Conservation (phyloP, 768 basidiomycete genomes). For the Tricholoma terreum region DNA sequence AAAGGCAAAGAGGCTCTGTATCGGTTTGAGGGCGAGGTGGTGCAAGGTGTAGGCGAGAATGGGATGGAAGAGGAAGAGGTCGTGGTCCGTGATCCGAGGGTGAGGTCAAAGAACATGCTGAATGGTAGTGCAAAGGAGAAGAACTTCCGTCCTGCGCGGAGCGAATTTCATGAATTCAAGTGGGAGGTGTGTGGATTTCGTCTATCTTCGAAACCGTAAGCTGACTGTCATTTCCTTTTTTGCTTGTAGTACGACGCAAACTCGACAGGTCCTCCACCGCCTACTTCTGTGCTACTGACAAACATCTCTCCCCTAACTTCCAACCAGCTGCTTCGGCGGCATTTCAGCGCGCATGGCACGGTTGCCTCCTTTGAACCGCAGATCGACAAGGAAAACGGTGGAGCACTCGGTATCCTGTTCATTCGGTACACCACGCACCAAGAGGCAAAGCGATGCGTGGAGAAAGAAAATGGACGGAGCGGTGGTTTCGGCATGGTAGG, state of each 20-base stretch:
- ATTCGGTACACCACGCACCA: slow-evolving; percentile 64
- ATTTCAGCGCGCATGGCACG: slow-evolving; percentile 61
- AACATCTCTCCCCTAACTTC: slow-evolving; percentile 73
- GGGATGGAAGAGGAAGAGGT: slow-evolving; percentile 33
- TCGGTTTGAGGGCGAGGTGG: slow-evolving; percentile 51
- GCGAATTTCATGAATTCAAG: slow-evolving; percentile 41
- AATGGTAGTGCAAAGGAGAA: slow-evolving; percentile 16
- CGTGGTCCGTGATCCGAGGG: slow-evolving; percentile 54
- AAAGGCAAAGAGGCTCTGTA: slow-evolving; percentile 15
- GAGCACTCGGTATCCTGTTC: slow-evolving; percentile 76
- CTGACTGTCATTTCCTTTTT: slow-evolving; percentile 7
- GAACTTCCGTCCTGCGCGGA: slow-evolving; percentile 18
- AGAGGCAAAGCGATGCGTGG: slow-evolving; percentile 66
- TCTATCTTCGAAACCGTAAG: slow-evolving; percentile 3
- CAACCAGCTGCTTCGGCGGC: slow-evolving; percentile 56
- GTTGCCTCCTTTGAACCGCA: slow-evolving; percentile 72
- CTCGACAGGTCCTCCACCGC: slow-evolving; percentile 70
- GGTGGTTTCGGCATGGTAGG: slow-evolving; percentile 44
- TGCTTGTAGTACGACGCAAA: slow-evolving; percentile 65
- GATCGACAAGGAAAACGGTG: slow-evolving; percentile 77
- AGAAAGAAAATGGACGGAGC: slow-evolving; percentile 62
- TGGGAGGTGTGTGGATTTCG: slow-evolving; percentile 48
- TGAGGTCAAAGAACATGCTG: slow-evolving; percentile 10
- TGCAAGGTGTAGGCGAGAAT: slow-evolving; percentile 15
- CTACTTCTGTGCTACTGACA: slow-evolving; percentile 68